Percentiles rank a stretch among this genome's conserved stretches.
Conservation (phyloP, 2,329 filamentous ascomycete species). For the Epichloe sibirici region DNA sequence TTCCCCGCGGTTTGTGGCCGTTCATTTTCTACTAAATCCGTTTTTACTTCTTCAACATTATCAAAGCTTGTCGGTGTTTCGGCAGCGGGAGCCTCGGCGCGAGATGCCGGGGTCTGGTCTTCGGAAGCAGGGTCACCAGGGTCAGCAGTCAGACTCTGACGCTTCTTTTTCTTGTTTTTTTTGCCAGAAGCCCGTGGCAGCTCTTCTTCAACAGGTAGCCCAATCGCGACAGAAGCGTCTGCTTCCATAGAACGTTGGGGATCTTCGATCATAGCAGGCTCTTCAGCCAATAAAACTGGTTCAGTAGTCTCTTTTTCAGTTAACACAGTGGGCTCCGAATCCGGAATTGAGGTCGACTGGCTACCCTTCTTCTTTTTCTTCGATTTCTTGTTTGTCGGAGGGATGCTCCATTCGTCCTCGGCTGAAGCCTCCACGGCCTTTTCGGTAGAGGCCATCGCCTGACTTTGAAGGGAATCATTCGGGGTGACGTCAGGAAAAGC, state of each 20-base stretch:
- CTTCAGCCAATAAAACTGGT: not conserved
- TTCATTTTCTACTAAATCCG: not conserved
- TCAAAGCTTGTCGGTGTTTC: not conserved
- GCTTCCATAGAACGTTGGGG: not conserved
- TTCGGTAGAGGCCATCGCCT: not conserved
- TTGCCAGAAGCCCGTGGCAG: conserved; percentile 6
- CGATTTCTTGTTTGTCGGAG: conserved; percentile 13
- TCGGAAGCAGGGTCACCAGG: not conserved
- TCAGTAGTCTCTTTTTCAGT: not conserved
- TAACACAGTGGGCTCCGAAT: not conserved
- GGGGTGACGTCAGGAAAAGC: not conserved
- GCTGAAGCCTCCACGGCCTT: conserved; percentile 3
- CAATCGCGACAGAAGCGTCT: not conserved
- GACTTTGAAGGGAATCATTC: not conserved
- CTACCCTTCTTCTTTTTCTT: conserved; percentile 21
- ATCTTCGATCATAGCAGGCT: conserved; percentile 1
- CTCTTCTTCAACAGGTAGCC: not conserved
- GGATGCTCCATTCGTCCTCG: conserved; percentile 10
- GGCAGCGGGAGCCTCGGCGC: not conserved
- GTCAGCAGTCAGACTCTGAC: conserved; percentile 1
- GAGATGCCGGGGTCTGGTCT: not conserved
- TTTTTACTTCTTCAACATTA: not conserved
- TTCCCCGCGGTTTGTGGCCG: conserved; percentile 3
- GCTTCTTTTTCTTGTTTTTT: conserved; percentile 10
- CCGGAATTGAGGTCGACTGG: conserved; percentile 9